Evolutionary conservation across 179 eudicot genomes (phyloP), one percentile per base, ranked within the genome.

Genomic region (Beta macrorhiza): DNA sequence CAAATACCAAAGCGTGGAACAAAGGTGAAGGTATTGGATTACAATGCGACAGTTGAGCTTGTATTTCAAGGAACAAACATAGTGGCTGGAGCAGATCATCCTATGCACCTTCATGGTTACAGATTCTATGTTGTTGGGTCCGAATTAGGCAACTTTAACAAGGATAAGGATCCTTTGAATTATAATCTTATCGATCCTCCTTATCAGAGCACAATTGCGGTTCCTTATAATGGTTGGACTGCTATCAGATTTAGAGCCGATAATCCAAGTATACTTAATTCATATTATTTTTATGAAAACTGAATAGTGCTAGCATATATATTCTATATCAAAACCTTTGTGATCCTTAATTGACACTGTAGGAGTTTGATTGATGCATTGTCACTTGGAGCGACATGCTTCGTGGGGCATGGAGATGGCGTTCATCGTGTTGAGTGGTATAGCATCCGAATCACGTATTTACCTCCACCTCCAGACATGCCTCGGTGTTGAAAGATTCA

Each of bases 61-160:
- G 75, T 72, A 6, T 82, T 79, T 17, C 85, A 85, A 76, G 78
- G 78, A 16, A 79, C 87, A 5, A 79, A 67, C 42, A 32, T 82
- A 32, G 17, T 82, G 3, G 77, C 72, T 4, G 74, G 78, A 32
- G 71, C 67, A 22, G 87, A 85, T 51, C 87, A 85, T 79, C 85
- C 87, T 0, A 85, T 85, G 83, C 87, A 85, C 25, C 59, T 85
- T 20, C 87, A 85, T 72, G 87, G 87, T 6, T 80, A 82, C n/a
- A 79, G 79, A 22, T 85, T 82, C 37, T 85, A 85, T n/a, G 82
- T 85, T 5, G 85, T 82, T 22, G 87, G 87, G 42, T 68, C 75
- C 4, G 87, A 82, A 0, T 75, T 78, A 1, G 87, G 84, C 25
- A 82, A 29, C 37, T 85, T 85, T 37, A 42, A 85, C 19, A 71